These are phyloP conservation scores for Vanilla planifolia DNA, from an alignment of 106 monocot species.

Conservation along the genomic window DNA sequence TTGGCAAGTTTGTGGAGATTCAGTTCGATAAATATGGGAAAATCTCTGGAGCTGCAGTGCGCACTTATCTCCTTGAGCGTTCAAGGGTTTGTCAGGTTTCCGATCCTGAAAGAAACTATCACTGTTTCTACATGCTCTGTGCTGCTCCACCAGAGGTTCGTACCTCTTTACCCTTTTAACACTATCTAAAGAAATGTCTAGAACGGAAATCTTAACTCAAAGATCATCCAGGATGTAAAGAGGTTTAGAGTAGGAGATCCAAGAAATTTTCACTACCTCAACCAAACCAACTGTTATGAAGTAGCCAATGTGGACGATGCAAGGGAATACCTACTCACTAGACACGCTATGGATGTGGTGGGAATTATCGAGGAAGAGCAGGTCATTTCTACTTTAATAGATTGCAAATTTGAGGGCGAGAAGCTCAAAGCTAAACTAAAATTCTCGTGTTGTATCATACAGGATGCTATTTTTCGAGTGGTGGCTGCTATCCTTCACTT, in stretches of 20 bases:
- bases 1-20: constrained; percentile 96
- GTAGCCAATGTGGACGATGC: constrained; percentile 33
- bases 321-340: constrained; percentile 23
- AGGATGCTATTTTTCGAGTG: constrained; percentile 91
- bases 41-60: constrained; percentile 91
- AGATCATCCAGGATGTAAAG: constrained; percentile 18
- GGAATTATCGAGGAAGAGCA: constrained; percentile 30
- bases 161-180: background rate
- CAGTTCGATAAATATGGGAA: constrained; percentile 96
- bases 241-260: constrained; percentile 26
- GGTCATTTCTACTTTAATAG: constrained; percentile 1
- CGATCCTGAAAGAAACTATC: constrained; percentile 95
- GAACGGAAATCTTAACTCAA: constrained; percentile 3
- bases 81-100: constrained; percentile 93
- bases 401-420: too few relatives aligned
- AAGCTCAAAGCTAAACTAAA: background rate
- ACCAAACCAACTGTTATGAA: constrained; percentile 27
- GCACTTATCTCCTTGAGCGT: constrained; percentile 88
- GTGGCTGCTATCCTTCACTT: constrained; percentile 94
- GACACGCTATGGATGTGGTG: constrained; percentile 28
- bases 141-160: constrained; percentile 87
- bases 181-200: background rate
- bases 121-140: constrained; percentile 97
- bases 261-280: constrained; percentile 22
- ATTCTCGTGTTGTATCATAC: background rate